Evolutionary conservation across 2,329 filamentous ascomycete species (phyloP).

Genomic region (Fusarium sp.): DNA sequence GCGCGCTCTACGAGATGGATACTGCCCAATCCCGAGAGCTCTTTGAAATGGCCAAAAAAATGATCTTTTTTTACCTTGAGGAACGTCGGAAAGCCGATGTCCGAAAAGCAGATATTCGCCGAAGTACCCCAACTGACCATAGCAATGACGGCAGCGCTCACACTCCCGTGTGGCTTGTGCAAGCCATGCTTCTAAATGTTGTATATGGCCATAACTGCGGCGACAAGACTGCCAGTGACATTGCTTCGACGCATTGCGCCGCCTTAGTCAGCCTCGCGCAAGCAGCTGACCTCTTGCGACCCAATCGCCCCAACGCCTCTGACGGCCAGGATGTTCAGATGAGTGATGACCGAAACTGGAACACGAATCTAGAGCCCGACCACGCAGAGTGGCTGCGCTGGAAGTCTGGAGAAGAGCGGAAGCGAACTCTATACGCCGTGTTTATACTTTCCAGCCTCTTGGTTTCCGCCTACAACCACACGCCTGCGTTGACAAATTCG

Average conservation of each 20-base stretch:
- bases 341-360: conserved; percentile 62
- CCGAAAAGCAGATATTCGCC: conserved; percentile 67
- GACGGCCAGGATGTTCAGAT: conserved; percentile 66
- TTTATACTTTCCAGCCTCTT: conserved; percentile 92
- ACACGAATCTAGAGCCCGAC: conserved; percentile 60
- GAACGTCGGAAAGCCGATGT: conserved; percentile 89
- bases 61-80: conserved; percentile 93
- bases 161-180: conserved; percentile 93
- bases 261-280: conserved; percentile 90
- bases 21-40: conserved; percentile 81
- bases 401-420: conserved; percentile 89
- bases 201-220: conserved; percentile 96
- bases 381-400: conserved; percentile 78
- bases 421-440: conserved; percentile 89
- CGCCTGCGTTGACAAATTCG: conserved; percentile 90
- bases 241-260: conserved; percentile 90
- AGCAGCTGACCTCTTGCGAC: conserved; percentile 76
- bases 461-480: conserved; percentile 92
- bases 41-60: conserved; percentile 93
- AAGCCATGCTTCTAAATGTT: conserved; percentile 95
- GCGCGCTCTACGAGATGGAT: conserved; percentile 88
- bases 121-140: conserved; percentile 60
- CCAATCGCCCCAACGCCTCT: conserved; percentile 55
- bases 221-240: conserved; percentile 89
- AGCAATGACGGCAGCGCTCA: conserved; percentile 70